Percentiles rank a stretch among this genome's conserved stretches.
Conservation (phyloP, 495 filamentous ascomycete genomes). For the Lasiosphaeria miniovina region DNA sequence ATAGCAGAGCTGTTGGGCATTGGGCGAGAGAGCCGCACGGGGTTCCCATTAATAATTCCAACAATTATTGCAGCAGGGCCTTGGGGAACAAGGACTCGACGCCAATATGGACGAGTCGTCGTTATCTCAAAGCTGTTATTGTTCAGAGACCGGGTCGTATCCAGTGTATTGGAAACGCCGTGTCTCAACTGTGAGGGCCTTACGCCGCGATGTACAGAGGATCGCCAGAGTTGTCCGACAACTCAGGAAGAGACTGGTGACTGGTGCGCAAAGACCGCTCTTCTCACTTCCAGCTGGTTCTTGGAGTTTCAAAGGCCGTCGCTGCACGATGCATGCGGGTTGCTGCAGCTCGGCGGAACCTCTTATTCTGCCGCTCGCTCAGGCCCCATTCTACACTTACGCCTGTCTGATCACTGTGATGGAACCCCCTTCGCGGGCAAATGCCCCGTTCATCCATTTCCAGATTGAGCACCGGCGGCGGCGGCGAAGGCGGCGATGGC, state of each 20-base stretch:
- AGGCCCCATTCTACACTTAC: not conserved
- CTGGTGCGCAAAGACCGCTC: not conserved
- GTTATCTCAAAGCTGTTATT: not conserved
- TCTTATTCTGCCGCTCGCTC: slow-evolving; percentile 6
- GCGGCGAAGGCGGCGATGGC: not conserved
- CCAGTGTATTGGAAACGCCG: no score
- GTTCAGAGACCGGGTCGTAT: no score
- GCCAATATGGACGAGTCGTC: not conserved
- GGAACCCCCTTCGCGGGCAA: not conserved
- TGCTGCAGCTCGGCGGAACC: not conserved
- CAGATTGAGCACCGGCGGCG: not conserved
- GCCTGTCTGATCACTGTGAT: not conserved
- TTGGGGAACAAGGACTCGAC: not conserved
- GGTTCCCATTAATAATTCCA: slow-evolving; percentile 1
- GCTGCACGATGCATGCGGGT: not conserved
- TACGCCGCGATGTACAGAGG: no score
- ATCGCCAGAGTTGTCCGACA: no score
- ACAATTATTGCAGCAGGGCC: not conserved
- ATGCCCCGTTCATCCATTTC: not conserved
- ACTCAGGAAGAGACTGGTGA: not conserved
- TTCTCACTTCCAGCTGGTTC: slow-evolving; percentile 1
- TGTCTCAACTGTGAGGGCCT: no score
- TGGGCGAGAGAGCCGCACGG: not conserved
- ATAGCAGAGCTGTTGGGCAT: not conserved
- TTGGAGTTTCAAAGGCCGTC: not conserved